Evolutionary conservation across 768 basidiomycete species (phyloP), one percentile per base, ranked within the genome.

Genomic region (Cytidiella melzeri): DNA sequence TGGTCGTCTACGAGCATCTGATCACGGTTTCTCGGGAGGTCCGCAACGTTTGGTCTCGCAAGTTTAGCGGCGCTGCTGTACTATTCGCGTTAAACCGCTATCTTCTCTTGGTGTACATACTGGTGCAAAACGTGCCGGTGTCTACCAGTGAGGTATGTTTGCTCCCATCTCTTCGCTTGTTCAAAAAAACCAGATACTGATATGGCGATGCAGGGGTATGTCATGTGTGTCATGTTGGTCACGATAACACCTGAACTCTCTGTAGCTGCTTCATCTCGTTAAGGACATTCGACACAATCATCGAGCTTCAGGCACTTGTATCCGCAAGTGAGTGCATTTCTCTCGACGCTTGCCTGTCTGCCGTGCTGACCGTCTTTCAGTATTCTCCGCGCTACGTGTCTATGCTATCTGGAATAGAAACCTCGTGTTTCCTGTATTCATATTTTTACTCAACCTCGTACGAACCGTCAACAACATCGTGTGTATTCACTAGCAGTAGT

Each of bases 381-480:
- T 52, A 3, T 51, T 55, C 19, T 48, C 47, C 6, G 57, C 57
- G 3, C 37, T 58, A 9, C 54, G 57, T 3, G 45, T 58, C 2
- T 58, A 44, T 26, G 57, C 57, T 3, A 36, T 58, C 1, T 55
- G 50, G 47, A 25, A 39, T 19, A 25, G 46, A 3, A 37, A 46
- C 28, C 15, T n/a, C 11, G 26, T 20, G 2, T 37, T 54, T 9
- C 44, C 50, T 21, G 5, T 37, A 0, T 2, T 55, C 18, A 39
- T 51, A 1, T 34, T 56, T 18, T 24, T 46, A 11, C 39, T 54
- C 12, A 52, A 50, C 12, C n/a, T 53, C 4, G 44, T 59, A 7
- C n/a, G 11, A 25, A 53, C 55, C 18, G 58, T 44, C 5, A 37
- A 57, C 28, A 41, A 43, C 19, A 50, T 48, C 11, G 42, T 60